Evolutionary conservation across 2,329 filamentous ascomycete genomes (phyloP).

Genomic region (Venturia oleaginea): DNA sequence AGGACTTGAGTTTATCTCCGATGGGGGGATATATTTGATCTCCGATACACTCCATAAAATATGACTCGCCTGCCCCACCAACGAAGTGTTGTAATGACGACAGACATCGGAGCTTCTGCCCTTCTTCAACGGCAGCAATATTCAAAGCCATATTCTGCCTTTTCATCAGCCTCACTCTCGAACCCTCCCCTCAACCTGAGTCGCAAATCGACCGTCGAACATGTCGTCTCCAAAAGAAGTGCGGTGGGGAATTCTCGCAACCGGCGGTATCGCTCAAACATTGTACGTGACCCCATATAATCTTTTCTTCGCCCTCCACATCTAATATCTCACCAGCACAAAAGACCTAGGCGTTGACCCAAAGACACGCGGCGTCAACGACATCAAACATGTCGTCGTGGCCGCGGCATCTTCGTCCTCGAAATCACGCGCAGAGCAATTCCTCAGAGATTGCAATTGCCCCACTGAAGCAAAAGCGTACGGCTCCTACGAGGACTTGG

Average conservation of each 20-base stretch:
- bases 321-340: constrained; percentile 8
- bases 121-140: neutral
- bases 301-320: neutral
- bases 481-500: constrained; percentile 73
- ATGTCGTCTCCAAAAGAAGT: constrained; percentile 24
- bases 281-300: constrained; percentile 26
- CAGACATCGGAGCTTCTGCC: neutral
- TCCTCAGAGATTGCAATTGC: constrained; percentile 63
- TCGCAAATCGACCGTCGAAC: neutral
- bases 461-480: constrained; percentile 62
- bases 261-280: constrained; percentile 39
- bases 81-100: neutral
- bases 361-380: constrained; percentile 55
- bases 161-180: neutral
- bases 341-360: constrained; percentile 71
- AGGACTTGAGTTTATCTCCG: neutral
- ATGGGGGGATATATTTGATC: neutral
- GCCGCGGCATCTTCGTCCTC: constrained; percentile 75
- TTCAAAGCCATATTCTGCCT: neutral
- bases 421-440: constrained; percentile 57
- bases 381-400: constrained; percentile 67
- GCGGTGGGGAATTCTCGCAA: constrained; percentile 40
- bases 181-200: neutral
- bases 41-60: neutral
- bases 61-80: neutral